These are phyloP conservation scores for Phytophthora niederhauseri DNA, from an alignment of 352 stramenopile species.

Conservation along the genomic window DNA sequence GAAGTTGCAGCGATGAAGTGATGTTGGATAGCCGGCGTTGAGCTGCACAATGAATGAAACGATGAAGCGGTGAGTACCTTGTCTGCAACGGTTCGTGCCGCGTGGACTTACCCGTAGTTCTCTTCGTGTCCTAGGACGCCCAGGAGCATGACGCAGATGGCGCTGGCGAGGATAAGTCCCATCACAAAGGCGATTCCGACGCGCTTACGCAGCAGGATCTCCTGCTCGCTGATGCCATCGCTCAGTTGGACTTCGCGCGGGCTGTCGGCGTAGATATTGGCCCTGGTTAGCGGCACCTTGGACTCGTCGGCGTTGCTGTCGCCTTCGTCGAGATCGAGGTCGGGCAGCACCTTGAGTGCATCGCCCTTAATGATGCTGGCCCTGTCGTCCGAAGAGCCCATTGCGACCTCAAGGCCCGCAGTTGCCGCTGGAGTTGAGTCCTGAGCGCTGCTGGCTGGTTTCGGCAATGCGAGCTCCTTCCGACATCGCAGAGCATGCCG, in stretches of 20 bases:
- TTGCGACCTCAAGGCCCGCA: constrained; percentile 17
- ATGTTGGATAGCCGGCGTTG: constrained; percentile 72
- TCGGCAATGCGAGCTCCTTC: constrained; percentile 24
- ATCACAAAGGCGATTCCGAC: constrained; percentile 64
- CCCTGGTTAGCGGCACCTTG: constrained; percentile 47
- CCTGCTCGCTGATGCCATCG: constrained; percentile 45
- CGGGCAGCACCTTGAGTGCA: constrained; percentile 45
- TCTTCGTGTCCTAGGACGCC: constrained; percentile 69
- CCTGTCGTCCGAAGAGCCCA: constrained; percentile 48
- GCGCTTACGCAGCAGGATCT: constrained; percentile 56
- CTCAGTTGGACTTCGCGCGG: constrained; percentile 43
- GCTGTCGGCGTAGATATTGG: constrained; percentile 78
- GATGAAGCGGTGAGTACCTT: constrained; percentile 1
- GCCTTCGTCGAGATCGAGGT: constrained; percentile 38
- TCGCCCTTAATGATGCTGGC: constrained; percentile 59
- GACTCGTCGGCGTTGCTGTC: constrained; percentile 37
- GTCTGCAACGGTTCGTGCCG: neutral
- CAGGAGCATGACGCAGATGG: constrained; percentile 72
- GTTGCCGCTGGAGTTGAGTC: constrained; percentile 9
- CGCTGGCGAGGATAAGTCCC: constrained; percentile 60
- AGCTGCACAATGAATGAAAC: constrained; percentile 36
- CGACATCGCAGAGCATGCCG: neutral
- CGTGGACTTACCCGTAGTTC: constrained; percentile 58
- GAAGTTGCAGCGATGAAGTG: constrained; percentile 81
- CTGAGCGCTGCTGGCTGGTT: constrained; percentile 30